Evolutionary conservation across 2,329 filamentous ascomycete genomes (phyloP).

Genomic region (Arthrobotrys pseudoclavata): DNA sequence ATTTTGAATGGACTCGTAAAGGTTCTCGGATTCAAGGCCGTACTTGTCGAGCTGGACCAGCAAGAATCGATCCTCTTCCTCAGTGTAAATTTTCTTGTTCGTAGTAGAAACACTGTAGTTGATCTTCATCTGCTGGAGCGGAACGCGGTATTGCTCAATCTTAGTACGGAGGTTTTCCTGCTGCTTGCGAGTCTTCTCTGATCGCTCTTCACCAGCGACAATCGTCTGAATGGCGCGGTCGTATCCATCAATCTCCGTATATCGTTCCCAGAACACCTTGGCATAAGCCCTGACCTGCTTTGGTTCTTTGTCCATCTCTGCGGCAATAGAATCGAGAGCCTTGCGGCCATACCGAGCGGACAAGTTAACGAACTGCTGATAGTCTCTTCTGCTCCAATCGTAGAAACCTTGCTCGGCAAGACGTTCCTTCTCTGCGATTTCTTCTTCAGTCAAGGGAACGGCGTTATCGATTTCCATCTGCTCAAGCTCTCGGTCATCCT

Average conservation of each 20-base stretch:
- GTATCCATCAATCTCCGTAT: slow-evolving; percentile 89
- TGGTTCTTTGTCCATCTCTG: slow-evolving; percentile 89
- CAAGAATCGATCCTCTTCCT: slow-evolving; percentile 96
- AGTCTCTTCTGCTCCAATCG: slow-evolving; percentile 96
- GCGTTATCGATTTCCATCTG: slow-evolving; percentile 95
- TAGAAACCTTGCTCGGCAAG: slow-evolving; percentile 88
- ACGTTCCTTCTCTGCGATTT: slow-evolving; percentile 85
- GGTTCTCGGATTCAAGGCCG: slow-evolving; percentile 88
- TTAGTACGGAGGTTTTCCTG: slow-evolving; percentile 94
- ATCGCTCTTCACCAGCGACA: slow-evolving; percentile 91
- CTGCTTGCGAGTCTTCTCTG: slow-evolving; percentile 89
- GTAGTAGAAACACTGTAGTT: slow-evolving; percentile 99
- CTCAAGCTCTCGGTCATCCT: slow-evolving; percentile 86
- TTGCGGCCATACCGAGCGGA: slow-evolving; percentile 91
- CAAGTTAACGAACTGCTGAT: slow-evolving; percentile 97
- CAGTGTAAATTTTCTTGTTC: slow-evolving; percentile 99
- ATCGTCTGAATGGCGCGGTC: slow-evolving; percentile 89
- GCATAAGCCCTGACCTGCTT: slow-evolving; percentile 91
- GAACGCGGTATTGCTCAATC: slow-evolving; percentile 95
- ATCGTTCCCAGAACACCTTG: slow-evolving; percentile 96
- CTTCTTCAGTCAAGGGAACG: slow-evolving; percentile 86
- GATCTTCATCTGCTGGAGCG: slow-evolving; percentile 96
- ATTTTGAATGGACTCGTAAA: slow-evolving; percentile 96
- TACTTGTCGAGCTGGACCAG: slow-evolving; percentile 92
- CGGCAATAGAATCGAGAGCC: slow-evolving; percentile 85